Evolutionary conservation across 2,329 filamentous ascomycete genomes (phyloP).

Genomic region (Penicillium sp.): DNA sequence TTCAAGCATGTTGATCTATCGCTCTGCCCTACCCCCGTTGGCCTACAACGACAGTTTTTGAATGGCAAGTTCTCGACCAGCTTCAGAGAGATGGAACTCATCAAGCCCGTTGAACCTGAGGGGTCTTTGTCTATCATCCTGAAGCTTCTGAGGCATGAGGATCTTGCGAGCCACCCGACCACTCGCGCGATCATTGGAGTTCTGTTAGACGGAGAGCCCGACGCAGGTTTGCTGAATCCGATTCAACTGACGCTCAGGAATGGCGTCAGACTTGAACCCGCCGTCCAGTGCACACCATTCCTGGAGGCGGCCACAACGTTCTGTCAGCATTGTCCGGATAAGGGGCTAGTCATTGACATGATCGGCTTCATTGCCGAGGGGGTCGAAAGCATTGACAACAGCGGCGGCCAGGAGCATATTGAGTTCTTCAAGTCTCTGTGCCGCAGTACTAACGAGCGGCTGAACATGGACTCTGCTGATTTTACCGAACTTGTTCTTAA

Average conservation of each 20-base stretch:
- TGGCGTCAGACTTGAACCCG: conserved; percentile 47
- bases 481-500: conserved; percentile 33
- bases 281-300: conserved; percentile 45
- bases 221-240: conserved; percentile 41
- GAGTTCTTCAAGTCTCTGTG: conserved; percentile 48
- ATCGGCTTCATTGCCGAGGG: conserved; percentile 39
- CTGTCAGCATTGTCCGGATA: conserved; percentile 36
- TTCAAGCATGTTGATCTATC: conserved; percentile 34
- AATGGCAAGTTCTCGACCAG: conserved; percentile 31
- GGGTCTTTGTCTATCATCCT: conserved; percentile 41
- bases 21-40: conserved; percentile 21
- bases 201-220: conserved; percentile 47
- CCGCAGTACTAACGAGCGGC: conserved; percentile 32
- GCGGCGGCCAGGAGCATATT: conserved; percentile 43
- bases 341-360: conserved; percentile 31
- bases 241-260: conserved; percentile 49
- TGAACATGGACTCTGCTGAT: conserved; percentile 28
- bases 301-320: conserved; percentile 52
- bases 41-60: conserved; percentile 16
- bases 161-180: conserved; percentile 40
- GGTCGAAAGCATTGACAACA: conserved; percentile 42
- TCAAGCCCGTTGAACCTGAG: conserved; percentile 29
- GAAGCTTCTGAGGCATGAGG: conserved; percentile 57
- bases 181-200: conserved; percentile 51
- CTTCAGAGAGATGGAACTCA: conserved; percentile 26